Percentiles rank a stretch among this genome's conserved stretches.
Conservation (phyloP, 306 rosid species). For the Lathyrus aphaca region DNA sequence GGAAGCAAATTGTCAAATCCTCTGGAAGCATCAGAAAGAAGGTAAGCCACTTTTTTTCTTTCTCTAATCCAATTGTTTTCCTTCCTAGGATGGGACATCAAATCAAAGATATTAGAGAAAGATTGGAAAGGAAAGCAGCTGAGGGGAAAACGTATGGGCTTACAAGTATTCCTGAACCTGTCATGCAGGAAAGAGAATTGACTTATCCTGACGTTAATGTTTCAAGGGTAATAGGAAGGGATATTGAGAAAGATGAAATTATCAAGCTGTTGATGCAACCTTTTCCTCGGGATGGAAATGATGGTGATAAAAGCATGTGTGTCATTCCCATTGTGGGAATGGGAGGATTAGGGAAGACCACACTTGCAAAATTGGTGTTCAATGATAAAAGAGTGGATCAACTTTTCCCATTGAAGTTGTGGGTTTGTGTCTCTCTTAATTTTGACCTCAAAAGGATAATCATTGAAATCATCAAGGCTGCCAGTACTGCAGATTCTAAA, state of each 20-base stretch:
- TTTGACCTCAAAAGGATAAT: not conserved
- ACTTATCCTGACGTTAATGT: not conserved
- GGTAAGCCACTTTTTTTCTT: not conserved
- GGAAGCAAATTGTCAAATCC: not conserved
- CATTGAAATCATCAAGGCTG: not conserved
- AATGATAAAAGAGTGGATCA: not conserved
- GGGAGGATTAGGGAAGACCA: slow-evolving; percentile 36
- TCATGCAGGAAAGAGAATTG: not conserved
- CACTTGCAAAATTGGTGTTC: slow-evolving; percentile 25
- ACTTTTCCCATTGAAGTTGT: not conserved
- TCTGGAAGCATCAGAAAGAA: not conserved
- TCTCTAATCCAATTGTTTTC: not conserved
- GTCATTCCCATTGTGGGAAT: slow-evolving; percentile 36
- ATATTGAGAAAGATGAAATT: not conserved
- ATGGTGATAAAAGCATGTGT: not conserved
- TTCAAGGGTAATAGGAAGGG: slow-evolving; percentile 1
- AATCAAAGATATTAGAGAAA: not conserved
- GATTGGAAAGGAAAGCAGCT: not conserved
- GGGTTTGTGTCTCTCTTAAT: not conserved
- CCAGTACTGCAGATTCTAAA: not conserved
- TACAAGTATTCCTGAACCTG: not conserved
- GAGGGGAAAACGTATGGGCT: too few species aligned
- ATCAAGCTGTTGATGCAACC: not conserved
- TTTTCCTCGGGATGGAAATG: not conserved
- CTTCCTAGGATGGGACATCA: not conserved